Conservation (phyloP, 371 early-diverging fungal species). For the Apophysomyces ossiformis region DNA sequence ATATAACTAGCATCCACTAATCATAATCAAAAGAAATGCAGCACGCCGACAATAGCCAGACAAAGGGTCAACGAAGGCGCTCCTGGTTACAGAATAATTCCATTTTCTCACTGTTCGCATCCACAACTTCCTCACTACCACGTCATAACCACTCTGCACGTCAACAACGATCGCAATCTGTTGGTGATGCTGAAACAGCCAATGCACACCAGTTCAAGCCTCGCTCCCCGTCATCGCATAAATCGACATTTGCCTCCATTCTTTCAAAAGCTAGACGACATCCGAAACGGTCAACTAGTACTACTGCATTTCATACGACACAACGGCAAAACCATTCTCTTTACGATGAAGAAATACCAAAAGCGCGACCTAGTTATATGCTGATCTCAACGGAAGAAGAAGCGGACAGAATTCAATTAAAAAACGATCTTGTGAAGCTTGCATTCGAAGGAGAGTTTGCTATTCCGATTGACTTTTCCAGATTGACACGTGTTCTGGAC, state of each 20-base stretch:
- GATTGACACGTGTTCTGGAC: constrained; percentile 28
- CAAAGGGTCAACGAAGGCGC: neutral
- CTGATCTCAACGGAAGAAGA: constrained; percentile 11
- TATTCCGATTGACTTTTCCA: constrained; percentile 31
- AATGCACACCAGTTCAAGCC: neutral
- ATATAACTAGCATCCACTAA: neutral
- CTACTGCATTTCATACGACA: neutral
- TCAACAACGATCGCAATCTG: constrained; percentile 7
- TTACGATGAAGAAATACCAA: neutral
- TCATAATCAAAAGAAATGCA: neutral
- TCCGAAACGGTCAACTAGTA: neutral
- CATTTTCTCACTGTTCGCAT: constrained; percentile 5
- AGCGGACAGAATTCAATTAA: constrained; percentile 12
- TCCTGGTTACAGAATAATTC: constrained; percentile 15
- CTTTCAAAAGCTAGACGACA: constrained; percentile 22
- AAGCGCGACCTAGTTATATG: constrained; percentile 5
- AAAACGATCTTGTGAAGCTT: constrained; percentile 37
- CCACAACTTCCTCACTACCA: neutral
- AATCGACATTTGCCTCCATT: neutral
- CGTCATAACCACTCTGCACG: constrained; percentile 9
- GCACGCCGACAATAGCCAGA: neutral
- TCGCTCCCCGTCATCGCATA: constrained; percentile 1
- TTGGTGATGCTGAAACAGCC: constrained; percentile 4
- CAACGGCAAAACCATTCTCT: neutral
- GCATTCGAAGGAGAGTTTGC: constrained; percentile 45